These are phyloP conservation scores for Magnaporthales sp. DNA, from an alignment of 2,329 filamentous ascomycete genomes.

Conservation along the genomic window DNA sequence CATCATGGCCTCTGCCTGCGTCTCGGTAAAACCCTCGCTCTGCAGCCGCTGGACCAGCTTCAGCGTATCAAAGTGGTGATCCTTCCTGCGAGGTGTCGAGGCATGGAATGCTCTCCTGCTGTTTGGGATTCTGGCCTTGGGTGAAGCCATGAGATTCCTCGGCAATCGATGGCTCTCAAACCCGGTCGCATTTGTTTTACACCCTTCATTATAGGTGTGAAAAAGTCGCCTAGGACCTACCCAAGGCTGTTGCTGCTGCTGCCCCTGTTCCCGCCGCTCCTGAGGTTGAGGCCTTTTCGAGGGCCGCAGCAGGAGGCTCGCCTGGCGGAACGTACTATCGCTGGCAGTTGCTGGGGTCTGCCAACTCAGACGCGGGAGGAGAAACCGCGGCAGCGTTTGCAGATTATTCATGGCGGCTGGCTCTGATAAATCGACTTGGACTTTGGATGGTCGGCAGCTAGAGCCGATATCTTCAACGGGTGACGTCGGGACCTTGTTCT, in stretches of 20 bases:
- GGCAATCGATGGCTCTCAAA: background rate
- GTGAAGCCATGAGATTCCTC: background rate
- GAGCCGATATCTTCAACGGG: background rate
- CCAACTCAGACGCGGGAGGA: conserved; percentile 48
- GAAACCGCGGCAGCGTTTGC: conserved; percentile 40
- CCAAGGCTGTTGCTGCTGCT: conserved; percentile 4
- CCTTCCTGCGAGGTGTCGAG: conserved; percentile 51
- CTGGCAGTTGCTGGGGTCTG: conserved; percentile 2
- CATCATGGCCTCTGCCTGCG: conserved; percentile 98
- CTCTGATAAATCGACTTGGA: background rate
- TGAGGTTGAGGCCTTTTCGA: background rate
- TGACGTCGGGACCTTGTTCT: conserved; percentile 3
- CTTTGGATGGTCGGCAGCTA: background rate
- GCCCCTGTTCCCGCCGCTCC: background rate
- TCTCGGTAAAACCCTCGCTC: conserved; percentile 88
- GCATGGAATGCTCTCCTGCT: conserved; percentile 49
- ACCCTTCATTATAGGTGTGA: background rate
- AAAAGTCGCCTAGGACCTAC: background rate
- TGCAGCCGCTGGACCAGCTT: conserved; percentile 91
- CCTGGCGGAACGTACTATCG: background rate
- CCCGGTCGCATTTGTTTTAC: background rate
- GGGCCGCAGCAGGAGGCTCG: background rate
- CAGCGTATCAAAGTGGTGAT: conserved; percentile 96
- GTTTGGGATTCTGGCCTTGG: background rate
- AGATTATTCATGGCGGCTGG: conserved; percentile 21